Evolutionary conservation across 2,329 filamentous ascomycete genomes (phyloP).

Genomic region (Arthrobotrys entomopaga): DNA sequence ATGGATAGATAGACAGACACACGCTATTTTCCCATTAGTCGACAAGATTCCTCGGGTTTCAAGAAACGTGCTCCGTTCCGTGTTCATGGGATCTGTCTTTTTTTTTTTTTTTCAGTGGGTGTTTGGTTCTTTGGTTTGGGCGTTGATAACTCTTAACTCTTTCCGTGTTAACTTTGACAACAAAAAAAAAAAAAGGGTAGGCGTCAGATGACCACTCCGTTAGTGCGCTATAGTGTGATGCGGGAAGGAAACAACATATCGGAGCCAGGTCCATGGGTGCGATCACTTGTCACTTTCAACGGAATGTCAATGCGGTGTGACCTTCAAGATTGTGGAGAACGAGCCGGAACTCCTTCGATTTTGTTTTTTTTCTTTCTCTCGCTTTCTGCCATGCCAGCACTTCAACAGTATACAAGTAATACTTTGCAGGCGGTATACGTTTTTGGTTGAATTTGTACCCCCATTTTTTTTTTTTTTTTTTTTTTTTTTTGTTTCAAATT

Average conservation of each 20-base stretch:
- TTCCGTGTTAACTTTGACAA: neutral
- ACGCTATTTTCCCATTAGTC: no score
- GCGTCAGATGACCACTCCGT: conserved; percentile 17
- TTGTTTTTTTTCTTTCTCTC: neutral
- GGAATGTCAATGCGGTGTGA: conserved; percentile 13
- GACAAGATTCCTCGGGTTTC: neutral
- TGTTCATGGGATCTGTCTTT: neutral
- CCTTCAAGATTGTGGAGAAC: conserved; percentile 1
- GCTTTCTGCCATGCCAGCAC: neutral
- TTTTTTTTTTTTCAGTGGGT: neutral
- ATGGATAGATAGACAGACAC: no score
- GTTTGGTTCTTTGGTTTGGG: neutral
- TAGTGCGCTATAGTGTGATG: conserved; percentile 3
- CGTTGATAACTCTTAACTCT: neutral
- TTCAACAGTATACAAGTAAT: no score
- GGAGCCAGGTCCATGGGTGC: neutral
- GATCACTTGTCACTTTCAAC: conserved; percentile 11
- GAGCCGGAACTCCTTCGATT: neutral
- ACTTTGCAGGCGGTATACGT: no score
- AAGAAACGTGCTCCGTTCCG: neutral
- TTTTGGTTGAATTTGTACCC: no score
- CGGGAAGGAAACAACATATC: neutral
- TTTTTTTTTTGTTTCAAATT: no score
- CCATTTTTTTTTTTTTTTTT: no score
- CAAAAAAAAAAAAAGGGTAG: neutral